These are phyloP conservation scores for Solanum lignicaule DNA, from an alignment of 257 asterid species.

Conservation along the genomic window DNA sequence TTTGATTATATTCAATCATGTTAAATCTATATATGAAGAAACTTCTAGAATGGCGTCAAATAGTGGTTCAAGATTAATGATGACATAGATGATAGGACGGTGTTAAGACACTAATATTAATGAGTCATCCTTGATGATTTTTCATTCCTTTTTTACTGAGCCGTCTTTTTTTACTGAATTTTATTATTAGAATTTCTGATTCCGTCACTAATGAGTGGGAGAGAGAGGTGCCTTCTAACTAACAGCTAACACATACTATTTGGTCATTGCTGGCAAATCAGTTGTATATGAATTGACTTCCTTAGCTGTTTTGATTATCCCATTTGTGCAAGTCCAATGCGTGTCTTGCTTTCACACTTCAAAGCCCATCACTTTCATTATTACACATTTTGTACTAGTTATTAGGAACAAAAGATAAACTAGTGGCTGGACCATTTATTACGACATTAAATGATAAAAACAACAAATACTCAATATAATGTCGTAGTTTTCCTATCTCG, in stretches of 20 bases:
- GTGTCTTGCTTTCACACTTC: neutral
- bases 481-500: neutral
- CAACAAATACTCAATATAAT: neutral
- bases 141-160: neutral
- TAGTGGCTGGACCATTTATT: neutral
- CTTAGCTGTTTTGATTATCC: neutral
- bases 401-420: neutral
- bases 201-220: neutral
- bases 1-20: accelerated
- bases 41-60: no score
- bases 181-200: neutral
- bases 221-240: neutral
- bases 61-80: neutral
- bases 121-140: neutral
- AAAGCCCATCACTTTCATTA: neutral
- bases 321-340: neutral
- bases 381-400: neutral
- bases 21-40: neutral
- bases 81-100: no score
- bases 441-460: neutral
- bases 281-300: neutral
- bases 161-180: neutral
- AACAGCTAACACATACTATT: neutral
- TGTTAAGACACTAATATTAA: neutral
- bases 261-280: neutral